Evolutionary conservation across 2,329 filamentous ascomycete genomes (phyloP).

Genomic region (Penicillium hesseltinei): DNA sequence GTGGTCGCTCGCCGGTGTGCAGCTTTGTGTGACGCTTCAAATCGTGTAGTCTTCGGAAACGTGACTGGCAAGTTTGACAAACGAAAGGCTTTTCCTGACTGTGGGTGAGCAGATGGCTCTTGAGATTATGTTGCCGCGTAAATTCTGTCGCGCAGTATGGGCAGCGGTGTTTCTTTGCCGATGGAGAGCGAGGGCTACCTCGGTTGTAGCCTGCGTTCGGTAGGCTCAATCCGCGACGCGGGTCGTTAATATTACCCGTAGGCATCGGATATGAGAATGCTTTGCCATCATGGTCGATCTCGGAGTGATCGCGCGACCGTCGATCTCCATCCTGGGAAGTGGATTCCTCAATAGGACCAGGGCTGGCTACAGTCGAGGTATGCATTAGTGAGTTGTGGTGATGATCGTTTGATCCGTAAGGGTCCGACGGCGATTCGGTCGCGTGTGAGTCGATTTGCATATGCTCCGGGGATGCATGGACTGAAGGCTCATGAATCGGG

Average conservation of each 20-base stretch:
- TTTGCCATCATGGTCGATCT: slow-evolving; percentile 47
- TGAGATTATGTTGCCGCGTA: slow-evolving; percentile 94
- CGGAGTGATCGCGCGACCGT: slow-evolving; percentile 36
- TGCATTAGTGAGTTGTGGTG: slow-evolving; percentile 52
- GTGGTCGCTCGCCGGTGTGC: slow-evolving; percentile 92
- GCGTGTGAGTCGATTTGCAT: slow-evolving; percentile 50
- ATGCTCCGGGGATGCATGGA: slow-evolving; percentile 49
- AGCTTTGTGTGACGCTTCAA: slow-evolving; percentile 95
- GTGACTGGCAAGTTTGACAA: slow-evolving; percentile 87
- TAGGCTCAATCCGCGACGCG: slow-evolving; percentile 59
- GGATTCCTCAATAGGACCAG: slow-evolving; percentile 47
- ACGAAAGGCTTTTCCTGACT: slow-evolving; percentile 98
- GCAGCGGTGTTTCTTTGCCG: slow-evolving; percentile 89
- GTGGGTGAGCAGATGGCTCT: slow-evolving; percentile 94
- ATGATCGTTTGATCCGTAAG: slow-evolving; percentile 53
- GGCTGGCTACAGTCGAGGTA: slow-evolving; percentile 49
- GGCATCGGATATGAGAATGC: slow-evolving; percentile 65
- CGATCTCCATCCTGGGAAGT: slow-evolving; percentile 45
- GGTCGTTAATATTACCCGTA: slow-evolving; percentile 49
- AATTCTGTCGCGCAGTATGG: slow-evolving; percentile 96
- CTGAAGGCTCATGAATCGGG: slow-evolving; percentile 47
- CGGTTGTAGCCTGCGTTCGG: slow-evolving; percentile 56
- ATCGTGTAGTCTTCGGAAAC: slow-evolving; percentile 90
- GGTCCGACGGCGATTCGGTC: slow-evolving; percentile 42
- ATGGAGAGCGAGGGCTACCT: slow-evolving; percentile 65